These are phyloP conservation scores for Pythium pyrilobum DNA, from an alignment of 352 stramenopile species.

Conservation along the genomic window DNA sequence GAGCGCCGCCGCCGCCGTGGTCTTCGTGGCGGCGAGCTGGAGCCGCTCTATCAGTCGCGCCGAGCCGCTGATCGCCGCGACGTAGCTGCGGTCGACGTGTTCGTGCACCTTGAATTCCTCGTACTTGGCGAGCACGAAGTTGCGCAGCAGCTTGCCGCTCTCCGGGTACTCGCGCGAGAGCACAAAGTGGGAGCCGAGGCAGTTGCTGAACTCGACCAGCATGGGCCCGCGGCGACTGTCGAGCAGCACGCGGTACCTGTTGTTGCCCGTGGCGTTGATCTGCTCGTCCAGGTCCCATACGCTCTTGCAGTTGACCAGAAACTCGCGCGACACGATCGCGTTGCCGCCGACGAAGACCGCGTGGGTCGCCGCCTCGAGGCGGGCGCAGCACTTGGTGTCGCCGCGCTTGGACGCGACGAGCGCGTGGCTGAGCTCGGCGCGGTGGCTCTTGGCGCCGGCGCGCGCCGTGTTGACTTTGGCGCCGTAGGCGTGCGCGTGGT, in stretches of 20 bases:
- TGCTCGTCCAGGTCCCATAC: conserved; percentile 75
- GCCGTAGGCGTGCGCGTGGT: conserved; percentile 51
- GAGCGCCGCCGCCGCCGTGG: not conserved
- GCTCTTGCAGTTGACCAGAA: conserved; percentile 70
- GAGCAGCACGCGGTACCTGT: conserved; percentile 74
- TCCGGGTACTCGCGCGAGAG: conserved; percentile 51
- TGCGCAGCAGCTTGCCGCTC: conserved; percentile 37
- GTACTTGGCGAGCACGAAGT: conserved; percentile 58
- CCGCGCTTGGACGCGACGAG: conserved; percentile 48
- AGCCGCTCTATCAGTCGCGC: conserved; percentile 42
- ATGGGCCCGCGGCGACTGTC: conserved; percentile 71
- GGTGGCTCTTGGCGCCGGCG: conserved; percentile 39
- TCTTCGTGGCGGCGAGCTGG: conserved; percentile 45
- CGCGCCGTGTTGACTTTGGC: conserved; percentile 54
- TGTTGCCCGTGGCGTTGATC: conserved; percentile 64
- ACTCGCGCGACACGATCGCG: conserved; percentile 27
- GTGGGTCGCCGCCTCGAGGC: conserved; percentile 48
- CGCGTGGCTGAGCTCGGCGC: conserved; percentile 28
- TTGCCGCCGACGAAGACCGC: conserved; percentile 25
- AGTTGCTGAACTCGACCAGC: conserved; percentile 82
- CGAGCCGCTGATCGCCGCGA: conserved; percentile 60
- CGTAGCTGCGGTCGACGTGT: conserved; percentile 69
- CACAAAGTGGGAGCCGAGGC: conserved; percentile 60
- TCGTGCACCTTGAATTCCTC: conserved; percentile 58
- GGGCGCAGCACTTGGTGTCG: conserved; percentile 59